phyloP scores from a whole-genome alignment of 805 yeast species.

The Myxozyma nipponensis region DNA sequence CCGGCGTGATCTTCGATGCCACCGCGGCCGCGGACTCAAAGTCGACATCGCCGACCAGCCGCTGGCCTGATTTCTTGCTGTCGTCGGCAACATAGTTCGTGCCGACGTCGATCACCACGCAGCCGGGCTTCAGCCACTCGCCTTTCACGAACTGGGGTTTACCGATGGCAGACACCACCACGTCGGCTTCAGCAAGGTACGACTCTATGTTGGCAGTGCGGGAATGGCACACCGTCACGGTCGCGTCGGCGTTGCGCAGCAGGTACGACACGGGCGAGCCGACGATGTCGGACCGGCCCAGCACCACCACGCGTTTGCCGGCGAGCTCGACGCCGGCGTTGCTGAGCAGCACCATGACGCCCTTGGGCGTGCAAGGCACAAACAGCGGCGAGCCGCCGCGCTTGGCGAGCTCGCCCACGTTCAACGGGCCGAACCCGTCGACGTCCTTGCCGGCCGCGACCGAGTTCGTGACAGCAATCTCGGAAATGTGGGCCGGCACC shows the following conservation, averaged over 20 bases:
- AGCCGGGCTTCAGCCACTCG: conserved; percentile 81
- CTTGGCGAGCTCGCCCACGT: conserved; percentile 86
- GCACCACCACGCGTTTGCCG: conserved; percentile 86
- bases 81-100: conserved; percentile 82
- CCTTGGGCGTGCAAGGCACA: conserved; percentile 94
- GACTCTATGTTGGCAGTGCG: conserved; percentile 58
- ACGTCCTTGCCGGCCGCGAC: conserved; percentile 86
- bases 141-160: conserved; percentile 78
- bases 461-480: conserved; percentile 71
- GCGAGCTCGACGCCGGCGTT: conserved; percentile 60
- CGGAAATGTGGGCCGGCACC: conserved; percentile 74
- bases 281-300: conserved; percentile 94
- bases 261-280: conserved; percentile 90
- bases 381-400: conserved; percentile 79
- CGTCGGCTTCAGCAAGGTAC: conserved; percentile 67
- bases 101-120: conserved; percentile 90
- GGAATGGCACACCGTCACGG: conserved; percentile 86
- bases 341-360: conserved; percentile 75
- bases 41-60: conserved; percentile 94
- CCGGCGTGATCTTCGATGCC: conserved; percentile 83
- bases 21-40: conserved; percentile 58
- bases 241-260: conserved; percentile 69
- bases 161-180: conserved; percentile 90
- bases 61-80: conserved; percentile 68
- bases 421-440: conserved; percentile 87